Conservation (phyloP, 2,329 filamentous ascomycete genomes). For the Trichoderma sp. region DNA sequence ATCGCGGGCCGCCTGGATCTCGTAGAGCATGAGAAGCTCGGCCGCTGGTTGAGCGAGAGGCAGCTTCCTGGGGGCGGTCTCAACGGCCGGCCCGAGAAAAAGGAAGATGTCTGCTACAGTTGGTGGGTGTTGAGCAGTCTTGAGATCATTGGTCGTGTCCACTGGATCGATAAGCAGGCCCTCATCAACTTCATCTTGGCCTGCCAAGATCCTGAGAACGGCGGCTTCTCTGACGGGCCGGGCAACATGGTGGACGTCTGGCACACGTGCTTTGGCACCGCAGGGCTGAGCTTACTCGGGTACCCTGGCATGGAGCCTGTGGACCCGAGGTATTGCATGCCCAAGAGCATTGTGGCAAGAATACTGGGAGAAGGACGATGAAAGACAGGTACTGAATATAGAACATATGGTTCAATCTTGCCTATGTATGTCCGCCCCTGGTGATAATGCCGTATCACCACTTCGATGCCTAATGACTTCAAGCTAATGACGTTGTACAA, state of each 20-base stretch:
- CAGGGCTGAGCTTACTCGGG: slow-evolving; percentile 81
- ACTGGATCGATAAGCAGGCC: slow-evolving; percentile 89
- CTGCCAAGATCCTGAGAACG: slow-evolving; percentile 82
- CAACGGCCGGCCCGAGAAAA: slow-evolving; percentile 92
- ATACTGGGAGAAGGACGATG: slow-evolving; percentile 48
- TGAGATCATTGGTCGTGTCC: slow-evolving; percentile 80
- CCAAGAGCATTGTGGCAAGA: slow-evolving; percentile 65
- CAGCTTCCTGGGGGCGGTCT: slow-evolving; percentile 85
- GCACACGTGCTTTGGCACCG: slow-evolving; percentile 87
- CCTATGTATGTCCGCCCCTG: background rate
- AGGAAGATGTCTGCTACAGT: slow-evolving; percentile 96
- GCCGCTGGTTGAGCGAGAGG: slow-evolving; percentile 88
- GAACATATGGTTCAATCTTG: background rate
- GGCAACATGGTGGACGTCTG: slow-evolving; percentile 97
- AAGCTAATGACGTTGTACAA: slow-evolving; percentile 41
- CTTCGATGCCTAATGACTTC: background rate
- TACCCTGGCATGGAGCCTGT: slow-evolving; percentile 77
- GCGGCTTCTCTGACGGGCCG: slow-evolving; percentile 87
- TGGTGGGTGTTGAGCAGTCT: slow-evolving; percentile 98
- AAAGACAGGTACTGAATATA: slow-evolving; percentile 9
- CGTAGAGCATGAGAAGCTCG: slow-evolving; percentile 79
- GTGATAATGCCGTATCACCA: background rate
- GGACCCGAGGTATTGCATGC: slow-evolving; percentile 87
- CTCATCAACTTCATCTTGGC: slow-evolving; percentile 79
- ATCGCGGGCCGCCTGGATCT: slow-evolving; percentile 82